These are phyloP conservation scores for Phialophora verrucosa DNA, from an alignment of 2,329 filamentous ascomycete genomes.

Conservation along the genomic window DNA sequence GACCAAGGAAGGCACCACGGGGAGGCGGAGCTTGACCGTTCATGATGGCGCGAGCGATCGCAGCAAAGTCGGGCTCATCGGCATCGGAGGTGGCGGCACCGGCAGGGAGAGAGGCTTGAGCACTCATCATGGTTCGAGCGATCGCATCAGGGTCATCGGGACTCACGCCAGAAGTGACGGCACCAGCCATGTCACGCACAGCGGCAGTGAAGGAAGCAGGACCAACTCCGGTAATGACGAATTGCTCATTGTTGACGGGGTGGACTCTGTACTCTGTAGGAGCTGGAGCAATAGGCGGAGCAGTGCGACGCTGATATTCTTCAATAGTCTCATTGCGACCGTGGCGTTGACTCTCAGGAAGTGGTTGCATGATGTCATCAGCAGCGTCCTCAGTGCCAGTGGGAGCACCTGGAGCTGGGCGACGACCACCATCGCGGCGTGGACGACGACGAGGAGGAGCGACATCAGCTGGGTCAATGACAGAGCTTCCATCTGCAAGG, in stretches of 20 bases:
- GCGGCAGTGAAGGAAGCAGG: neutral
- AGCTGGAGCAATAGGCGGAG: neutral
- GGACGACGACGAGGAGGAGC: neutral
- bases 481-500: neutral
- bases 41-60: neutral
- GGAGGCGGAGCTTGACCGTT: neutral
- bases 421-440: neutral
- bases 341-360: neutral
- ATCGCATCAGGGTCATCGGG: neutral
- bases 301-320: neutral
- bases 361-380: neutral
- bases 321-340: neutral
- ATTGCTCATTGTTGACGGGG: neutral
- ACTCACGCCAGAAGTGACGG: neutral
- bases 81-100: neutral
- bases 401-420: neutral
- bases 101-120: neutral
- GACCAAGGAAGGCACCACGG: neutral
- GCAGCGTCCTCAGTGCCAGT: neutral
- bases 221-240: neutral
- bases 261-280: slow-evolving; percentile 1
- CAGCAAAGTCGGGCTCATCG: neutral
- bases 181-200: neutral
- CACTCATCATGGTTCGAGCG: neutral
- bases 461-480: neutral